Base-by-base conservation (phyloP, 2,329 filamentous ascomycete genomes). In the Incumbomyces lentus region DNA sequence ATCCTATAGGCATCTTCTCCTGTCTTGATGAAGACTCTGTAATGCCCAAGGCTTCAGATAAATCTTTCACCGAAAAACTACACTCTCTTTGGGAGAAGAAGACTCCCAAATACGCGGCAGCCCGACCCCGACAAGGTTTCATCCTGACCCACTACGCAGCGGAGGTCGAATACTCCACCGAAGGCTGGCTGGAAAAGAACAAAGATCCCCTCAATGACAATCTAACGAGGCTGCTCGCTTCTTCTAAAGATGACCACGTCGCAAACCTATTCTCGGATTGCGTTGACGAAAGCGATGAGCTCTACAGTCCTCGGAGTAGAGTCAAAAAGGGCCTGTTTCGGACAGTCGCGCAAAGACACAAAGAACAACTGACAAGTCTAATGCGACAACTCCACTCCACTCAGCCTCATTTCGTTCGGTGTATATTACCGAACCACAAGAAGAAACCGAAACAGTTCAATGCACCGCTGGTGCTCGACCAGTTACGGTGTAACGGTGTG, bases 161-260 rank as follows among this genome's bases (percentile, higher is more conserved):
- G 19, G 92, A 96, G 64, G 92, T 98, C 2, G 93, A 98, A 64
- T 98, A 98, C 63, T 88, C 84, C 0, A 98, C 92, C 0, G 80
- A 90, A 47, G 85, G 85, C 48, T 98, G 92, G 92, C 70, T 98
- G 30, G 90, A 96, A 65, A 98, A 96, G 74, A 98, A 98, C 72
- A 98, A 98, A 64, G 92, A 98, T 59, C 93, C 92, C 1, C 67
- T 98, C 38, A 96, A 96, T 59, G 93, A 98, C 72, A 98, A 96
- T 52, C 76, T 98, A 52, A 98, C 93, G 0, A 79, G 87, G 17
- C 74, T 98, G 6, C 75, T 98, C 31, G 86, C 89, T 32, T 74
- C 76, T 12, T 98, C 93, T 1, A 79, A 75, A 2, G 82, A 96
- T 61, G 79, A 77, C 52, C 90, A 98, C 60, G 75, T 96, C 51